Base-by-base conservation (phyloP, 1,284 basidiomycete species). In the Naganishia sp. region DNA sequence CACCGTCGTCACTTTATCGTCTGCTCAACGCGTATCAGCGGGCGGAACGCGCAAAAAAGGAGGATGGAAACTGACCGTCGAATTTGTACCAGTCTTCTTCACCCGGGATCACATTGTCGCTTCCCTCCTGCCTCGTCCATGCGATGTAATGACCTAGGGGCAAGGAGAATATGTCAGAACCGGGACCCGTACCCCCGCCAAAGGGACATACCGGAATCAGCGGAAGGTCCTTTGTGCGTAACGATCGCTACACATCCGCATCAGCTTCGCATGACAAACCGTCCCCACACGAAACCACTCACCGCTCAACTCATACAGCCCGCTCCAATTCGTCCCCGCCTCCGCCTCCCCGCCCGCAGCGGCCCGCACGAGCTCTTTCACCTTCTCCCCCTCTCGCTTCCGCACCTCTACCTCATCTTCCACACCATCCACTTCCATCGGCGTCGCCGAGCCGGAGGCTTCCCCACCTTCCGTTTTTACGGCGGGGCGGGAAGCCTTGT, bases 191-290 rank as follows among this genome's bases (percentile, higher is more conserved):
- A 18, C 7, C 6, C 28, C n/a, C 6, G 11, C 21, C 39, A 46
- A 6, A 13, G 9, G 11, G 10, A 42, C 74, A 64, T 61, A 72
- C 78, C 94, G 0, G 90, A 87, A 75, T 98, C 94, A 0, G 95
- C 94, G 0, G 89, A 90, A 0, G 93, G 87, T 18, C 96, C 96
- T 77, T 99, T 99, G 84, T 98, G 95, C 31, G 94, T 96, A 16
- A 99, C 88, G 74, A 99, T 90, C 1, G 88, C 92, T 91, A 39
- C 21, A 53, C n/a, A 6, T 18, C 11, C 28, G 3, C 11, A 21
- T 60, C 45, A 60, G 45, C 31, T 2, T 1, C 28, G n/a, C n/a
- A 44, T 5, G 28, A 28, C 18, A 28, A 3, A n/a, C 6, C 9
- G 9, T 45, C 45, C 15, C 11, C 36, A 15, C 23, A 21, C 10